A percentile compares a stretch with the other conserved stretches of the same genome.
Conservation (phyloP, 1,139 yeast species). For the Candida pseudoviswanathii region DNA sequence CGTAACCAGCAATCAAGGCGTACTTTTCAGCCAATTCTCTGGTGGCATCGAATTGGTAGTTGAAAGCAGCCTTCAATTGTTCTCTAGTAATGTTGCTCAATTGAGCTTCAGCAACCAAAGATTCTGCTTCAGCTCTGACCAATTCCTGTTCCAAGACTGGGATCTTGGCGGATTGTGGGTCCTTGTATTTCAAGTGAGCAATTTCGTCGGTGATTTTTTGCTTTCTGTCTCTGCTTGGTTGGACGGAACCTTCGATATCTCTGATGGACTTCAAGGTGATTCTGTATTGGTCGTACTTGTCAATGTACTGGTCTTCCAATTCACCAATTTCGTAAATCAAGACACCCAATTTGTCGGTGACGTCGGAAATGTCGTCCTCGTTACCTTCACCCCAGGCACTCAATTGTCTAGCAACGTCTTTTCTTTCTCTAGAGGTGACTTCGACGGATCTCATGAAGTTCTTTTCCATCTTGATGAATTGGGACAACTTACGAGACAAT, state of each 20-base stretch:
- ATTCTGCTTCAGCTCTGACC: conserved; percentile 98
- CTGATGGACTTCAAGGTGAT: conserved; percentile 92
- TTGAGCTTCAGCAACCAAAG: conserved; percentile 98
- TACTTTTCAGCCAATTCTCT: conserved; percentile 96
- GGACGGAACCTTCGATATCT: conserved; percentile 96
- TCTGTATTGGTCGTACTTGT: conserved; percentile 97
- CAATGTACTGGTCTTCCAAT: conserved; percentile 96
- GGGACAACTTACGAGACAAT: conserved; percentile 85
- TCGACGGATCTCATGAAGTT: conserved; percentile 94
- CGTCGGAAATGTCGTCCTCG: conserved; percentile 96
- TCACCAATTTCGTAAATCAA: conserved; percentile 95
- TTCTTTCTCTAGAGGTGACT: conserved; percentile 91
- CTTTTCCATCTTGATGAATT: conserved; percentile 93
- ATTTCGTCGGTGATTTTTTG: conserved; percentile 97
- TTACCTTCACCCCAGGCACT: conserved; percentile 98
- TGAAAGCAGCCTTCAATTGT: conserved; percentile 95
- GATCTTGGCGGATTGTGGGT: conserved; percentile 95
- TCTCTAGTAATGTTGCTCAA: conserved; percentile 97
- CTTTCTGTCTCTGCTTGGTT: conserved; percentile 97
- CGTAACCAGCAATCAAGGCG: conserved; percentile 97
- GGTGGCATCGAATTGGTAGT: conserved; percentile 94
- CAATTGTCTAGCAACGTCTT: conserved; percentile 95
- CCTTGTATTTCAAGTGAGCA: conserved; percentile 96
- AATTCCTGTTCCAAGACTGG: conserved; percentile 95
- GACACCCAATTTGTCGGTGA: conserved; percentile 96